phyloP scores from a whole-genome alignment of 805 yeast species.

The Candida pseudofarinosa region DNA sequence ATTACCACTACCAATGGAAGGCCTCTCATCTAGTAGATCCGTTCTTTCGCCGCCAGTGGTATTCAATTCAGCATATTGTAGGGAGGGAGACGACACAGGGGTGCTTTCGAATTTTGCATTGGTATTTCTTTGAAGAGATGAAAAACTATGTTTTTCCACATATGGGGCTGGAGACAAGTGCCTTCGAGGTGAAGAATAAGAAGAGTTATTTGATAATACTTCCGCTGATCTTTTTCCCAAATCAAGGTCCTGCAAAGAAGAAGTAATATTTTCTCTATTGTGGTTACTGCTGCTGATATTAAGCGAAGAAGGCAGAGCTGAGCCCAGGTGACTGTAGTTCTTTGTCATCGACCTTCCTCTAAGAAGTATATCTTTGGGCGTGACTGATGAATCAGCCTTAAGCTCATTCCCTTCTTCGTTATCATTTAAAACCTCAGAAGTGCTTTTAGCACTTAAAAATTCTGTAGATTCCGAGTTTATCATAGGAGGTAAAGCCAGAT shows the following conservation, averaged over 20 bases:
- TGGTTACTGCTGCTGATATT: constrained; percentile 12
- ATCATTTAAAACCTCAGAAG: constrained; percentile 18
- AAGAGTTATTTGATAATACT: constrained; percentile 16
- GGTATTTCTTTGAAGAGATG: constrained; percentile 57
- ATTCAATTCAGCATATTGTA: constrained; percentile 7
- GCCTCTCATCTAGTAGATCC: constrained; percentile 9
- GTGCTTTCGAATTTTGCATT: constrained; percentile 22
- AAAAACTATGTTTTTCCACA: constrained; percentile 47
- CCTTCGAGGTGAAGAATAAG: constrained; percentile 50
- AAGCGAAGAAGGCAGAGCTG: constrained; percentile 4
- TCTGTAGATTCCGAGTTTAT: not conserved
- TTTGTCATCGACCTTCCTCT: constrained; percentile 15
- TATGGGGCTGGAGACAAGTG: constrained; percentile 52
- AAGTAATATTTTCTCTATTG: constrained; percentile 17
- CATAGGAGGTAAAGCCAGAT: constrained; percentile 6
- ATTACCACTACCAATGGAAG: constrained; percentile 17
- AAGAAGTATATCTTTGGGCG: constrained; percentile 43
- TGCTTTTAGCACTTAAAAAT: constrained; percentile 29
- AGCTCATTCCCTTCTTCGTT: constrained; percentile 9
- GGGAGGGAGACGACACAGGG: constrained; percentile 43
- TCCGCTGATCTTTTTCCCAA: constrained; percentile 21
- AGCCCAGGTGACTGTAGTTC: not conserved
- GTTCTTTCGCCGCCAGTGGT: constrained; percentile 1
- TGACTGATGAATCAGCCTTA: constrained; percentile 30
- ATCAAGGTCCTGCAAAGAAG: constrained; percentile 25